A percentile compares a stretch with the other conserved stretches of the same genome.
Conservation (phyloP, 176 grass and related monocot species). For the Carex kokanica region DNA sequence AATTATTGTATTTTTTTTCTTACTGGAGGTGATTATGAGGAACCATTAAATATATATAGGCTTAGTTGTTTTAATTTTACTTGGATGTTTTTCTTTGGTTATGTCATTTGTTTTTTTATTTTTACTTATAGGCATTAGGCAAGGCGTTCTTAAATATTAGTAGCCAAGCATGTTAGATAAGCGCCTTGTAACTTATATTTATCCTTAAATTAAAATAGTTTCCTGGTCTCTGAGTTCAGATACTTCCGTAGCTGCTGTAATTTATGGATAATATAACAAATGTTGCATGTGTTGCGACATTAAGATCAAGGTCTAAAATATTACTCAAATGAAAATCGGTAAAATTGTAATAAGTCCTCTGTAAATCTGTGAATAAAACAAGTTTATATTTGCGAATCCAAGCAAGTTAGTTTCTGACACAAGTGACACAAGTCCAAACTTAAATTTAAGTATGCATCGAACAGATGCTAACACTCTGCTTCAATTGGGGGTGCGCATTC, state of each 20-base stretch:
- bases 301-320: neutral
- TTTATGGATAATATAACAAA: neutral
- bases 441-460: too few relatives aligned
- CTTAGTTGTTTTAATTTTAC: too few relatives aligned
- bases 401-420: too few relatives aligned
- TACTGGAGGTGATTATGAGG: neutral
- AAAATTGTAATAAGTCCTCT: neutral
- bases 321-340: neutral
- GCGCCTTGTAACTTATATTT: too few relatives aligned
- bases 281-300: neutral
- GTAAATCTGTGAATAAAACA: neutral
- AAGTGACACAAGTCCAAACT: too few relatives aligned
- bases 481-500: too few relatives aligned
- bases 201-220: neutral
- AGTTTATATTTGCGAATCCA: neutral
- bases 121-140: too few relatives aligned
- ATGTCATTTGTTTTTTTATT: too few relatives aligned
- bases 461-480: too few relatives aligned
- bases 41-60: neutral
- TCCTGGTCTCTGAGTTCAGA: neutral
- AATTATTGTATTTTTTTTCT: neutral
- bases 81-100: too few relatives aligned
- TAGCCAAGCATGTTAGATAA: too few relatives aligned
- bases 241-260: neutral
- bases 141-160: too few relatives aligned